A percentile compares a stretch with the other conserved stretches of the same genome.
Evolutionary conservation across 2,329 filamentous ascomycete species (phyloP).

Genomic region (Colletotrichum camelliae): DNA sequence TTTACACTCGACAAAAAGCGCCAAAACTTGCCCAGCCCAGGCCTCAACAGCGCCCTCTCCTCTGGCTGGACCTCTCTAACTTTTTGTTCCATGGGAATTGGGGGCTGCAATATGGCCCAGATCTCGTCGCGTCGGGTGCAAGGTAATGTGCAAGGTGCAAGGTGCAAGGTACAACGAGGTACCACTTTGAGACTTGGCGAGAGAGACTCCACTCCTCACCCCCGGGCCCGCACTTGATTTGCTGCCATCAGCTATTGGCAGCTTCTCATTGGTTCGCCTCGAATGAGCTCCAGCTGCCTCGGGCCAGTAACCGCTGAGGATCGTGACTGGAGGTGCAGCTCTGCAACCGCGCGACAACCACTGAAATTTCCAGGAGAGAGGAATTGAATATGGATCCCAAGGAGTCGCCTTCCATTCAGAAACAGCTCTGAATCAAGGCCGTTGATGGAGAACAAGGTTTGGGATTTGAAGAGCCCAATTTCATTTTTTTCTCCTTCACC

Average conservation of each 20-base stretch:
- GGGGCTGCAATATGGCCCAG: not conserved
- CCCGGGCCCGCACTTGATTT: slow-evolving; percentile 10
- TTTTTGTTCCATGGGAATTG: not conserved
- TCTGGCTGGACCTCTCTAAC: not conserved
- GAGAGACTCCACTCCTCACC: not conserved
- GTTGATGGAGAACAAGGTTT: not conserved
- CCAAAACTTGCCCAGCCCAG: not conserved
- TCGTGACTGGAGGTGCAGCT: slow-evolving; percentile 19
- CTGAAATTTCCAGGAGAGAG: not conserved
- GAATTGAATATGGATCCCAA: not conserved
- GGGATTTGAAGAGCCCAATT: not conserved
- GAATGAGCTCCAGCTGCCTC: not conserved
- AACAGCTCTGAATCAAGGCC: not conserved
- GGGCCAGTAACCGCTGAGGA: slow-evolving; percentile 17
- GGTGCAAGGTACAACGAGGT: not conserved
- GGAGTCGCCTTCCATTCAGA: not conserved
- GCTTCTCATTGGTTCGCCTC: not conserved
- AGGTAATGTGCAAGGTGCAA: not conserved
- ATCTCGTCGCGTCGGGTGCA: not conserved
- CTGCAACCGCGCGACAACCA: slow-evolving; percentile 21
- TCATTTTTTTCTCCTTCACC: not conserved
- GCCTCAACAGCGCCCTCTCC: not conserved
- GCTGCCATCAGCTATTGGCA: not conserved
- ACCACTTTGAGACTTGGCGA: not conserved
- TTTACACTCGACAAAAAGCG: not conserved